Evolutionary conservation across 148 eudicot species (phyloP), one percentile per base, ranked within the genome.

Genomic region (Oxyria digyna): DNA sequence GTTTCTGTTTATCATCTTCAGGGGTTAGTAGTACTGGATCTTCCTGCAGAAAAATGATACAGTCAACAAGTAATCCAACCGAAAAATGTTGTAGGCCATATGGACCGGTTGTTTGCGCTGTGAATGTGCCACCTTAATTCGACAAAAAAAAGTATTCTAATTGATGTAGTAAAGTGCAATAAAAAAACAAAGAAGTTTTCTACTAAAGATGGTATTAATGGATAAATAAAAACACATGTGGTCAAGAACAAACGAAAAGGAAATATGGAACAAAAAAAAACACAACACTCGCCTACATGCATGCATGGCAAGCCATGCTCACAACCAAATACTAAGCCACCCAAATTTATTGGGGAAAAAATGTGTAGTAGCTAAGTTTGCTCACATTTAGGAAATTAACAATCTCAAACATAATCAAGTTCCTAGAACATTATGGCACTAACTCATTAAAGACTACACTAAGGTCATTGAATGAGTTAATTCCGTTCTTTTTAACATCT

Each of bases 1-100:
- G 99, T 82, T 94, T 91, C 71, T 88, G 92, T 52, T 78, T 79
- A 68, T 59, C 55, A 62, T 76, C 87, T 72, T 91, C 99, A 1
- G 99, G 97, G 70, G 84, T 84, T 70, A 91, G 75, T 63, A 94
- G 87, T 69, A 94, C 97, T 67, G 99, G 84, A 81, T 94, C 99
- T 77, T 94, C 98, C 98, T 94, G 78, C 79, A 83, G 59, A 69
- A 70, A 35, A 18, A 68, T 27, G 10, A 13, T 20, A 29, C 3
- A 4, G 48, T 43, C 17, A 26, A n/a, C 27, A 55, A 24, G 10
- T 55, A 14, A 14, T 48, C 15, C 26, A 66, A 12, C 42, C 23
- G 46, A 59, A 54, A 1, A 67, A n/a, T 6, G 10, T 6, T 13
- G 10, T 17, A 33, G 42, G 43, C 26, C 42, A 32, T 10, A 55